A percentile compares a stretch with the other conserved stretches of the same genome.
These are phyloP conservation scores for Pseudopediastrum boryanum DNA, from an alignment of 139 green algal species.

Conservation along the genomic window DNA sequence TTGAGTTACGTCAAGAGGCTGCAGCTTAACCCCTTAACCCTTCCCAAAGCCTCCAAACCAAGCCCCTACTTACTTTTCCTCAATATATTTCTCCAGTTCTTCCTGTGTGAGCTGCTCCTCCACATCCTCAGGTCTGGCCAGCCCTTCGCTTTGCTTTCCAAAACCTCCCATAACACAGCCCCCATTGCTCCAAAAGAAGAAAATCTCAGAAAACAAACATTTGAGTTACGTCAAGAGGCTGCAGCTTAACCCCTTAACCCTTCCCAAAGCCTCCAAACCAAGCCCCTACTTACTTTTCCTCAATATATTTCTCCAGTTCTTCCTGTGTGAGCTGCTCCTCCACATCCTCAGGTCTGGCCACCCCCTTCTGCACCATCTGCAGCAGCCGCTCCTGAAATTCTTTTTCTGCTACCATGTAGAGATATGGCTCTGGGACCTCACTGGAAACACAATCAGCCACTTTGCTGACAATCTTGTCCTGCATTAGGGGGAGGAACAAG, in stretches of 20 bases:
- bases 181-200: too few relatives aligned
- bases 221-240: neutral
- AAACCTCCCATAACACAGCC: neutral
- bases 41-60: neutral
- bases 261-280: neutral
- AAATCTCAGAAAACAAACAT: neutral
- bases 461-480: too few relatives aligned
- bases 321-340: conserved; percentile 23
- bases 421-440: too few relatives aligned
- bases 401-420: too few relatives aligned
- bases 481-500: too few relatives aligned
- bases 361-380: conserved; percentile 23
- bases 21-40: neutral
- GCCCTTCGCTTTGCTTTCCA: neutral
- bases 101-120: neutral
- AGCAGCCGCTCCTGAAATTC: conserved; percentile 36
- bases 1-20: too few relatives aligned
- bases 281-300: conserved; percentile 15
- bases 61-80: neutral
- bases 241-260: neutral
- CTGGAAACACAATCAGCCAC: too few relatives aligned
- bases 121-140: neutral
- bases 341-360: conserved; percentile 27
- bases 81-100: neutral
- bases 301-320: conserved; percentile 20